Evolutionary conservation across 768 basidiomycete species (phyloP), one percentile per base, ranked within the genome.

Genomic region (Tulasnella sp.): DNA sequence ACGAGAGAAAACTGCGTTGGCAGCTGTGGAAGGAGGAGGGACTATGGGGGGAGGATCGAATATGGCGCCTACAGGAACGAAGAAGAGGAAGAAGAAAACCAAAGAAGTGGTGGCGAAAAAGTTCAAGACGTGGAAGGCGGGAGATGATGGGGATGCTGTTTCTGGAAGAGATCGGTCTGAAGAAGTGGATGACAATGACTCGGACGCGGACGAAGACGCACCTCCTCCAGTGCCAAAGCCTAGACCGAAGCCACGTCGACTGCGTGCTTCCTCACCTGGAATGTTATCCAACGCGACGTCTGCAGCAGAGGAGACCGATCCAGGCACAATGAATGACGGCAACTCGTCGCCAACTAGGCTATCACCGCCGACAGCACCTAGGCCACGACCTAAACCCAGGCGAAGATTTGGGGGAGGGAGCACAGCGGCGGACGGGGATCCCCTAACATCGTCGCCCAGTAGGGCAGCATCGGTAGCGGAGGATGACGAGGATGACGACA

Each of bases 11-110:
- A 72, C 66, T 31, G 62, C 61, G 35, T 56, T 62, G 16, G 64
- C 72, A 3, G 68, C 67, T 22, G 68, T 67, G 29, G 68, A 68
- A 10, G 32, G 73, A 68, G 10, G 65, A 70, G 46, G 63, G 59
- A 34, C 49, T 16, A n/a, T n/a, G n/a, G n/a, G n/a, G n/a, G 13
- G 13, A 35, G 45, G 73, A 24, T 20, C 69, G 4, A 69, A 72
- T 50, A 75, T 77, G 66, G 67, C 64, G 3, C 68, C 71, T 10
- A 64, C 61, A 22, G 76, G 73, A 34, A 75, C 71, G 33, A 76
- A 75, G 67, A 76, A 71, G 74, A 78, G 84, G 64, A 73, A 67
- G 49, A 68, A 42, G 39, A 41, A 16, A 41, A 29, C 22, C 15
- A 29, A 28, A 34, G 29, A 41, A 2, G 49, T 39, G 20, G 40